Percentiles rank a stretch among this genome's conserved stretches.
Evolutionary conservation across 768 basidiomycete genomes (phyloP).

Genomic region (Hypsizygus marmoreus): DNA sequence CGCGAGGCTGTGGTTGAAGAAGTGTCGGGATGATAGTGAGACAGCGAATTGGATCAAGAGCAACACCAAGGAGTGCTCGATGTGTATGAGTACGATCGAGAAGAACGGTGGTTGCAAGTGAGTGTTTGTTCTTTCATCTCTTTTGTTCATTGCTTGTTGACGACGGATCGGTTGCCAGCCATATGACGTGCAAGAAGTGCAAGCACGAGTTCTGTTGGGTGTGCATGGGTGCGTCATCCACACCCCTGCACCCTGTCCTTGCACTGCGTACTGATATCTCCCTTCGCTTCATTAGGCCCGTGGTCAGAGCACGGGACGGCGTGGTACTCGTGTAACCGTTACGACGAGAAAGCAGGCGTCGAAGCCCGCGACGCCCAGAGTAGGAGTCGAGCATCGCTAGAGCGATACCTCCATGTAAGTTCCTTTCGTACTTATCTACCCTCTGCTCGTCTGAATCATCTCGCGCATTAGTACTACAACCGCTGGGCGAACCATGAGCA

Average conservation of each 20-base stretch:
- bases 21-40: slow-evolving; percentile 96
- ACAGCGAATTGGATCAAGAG: slow-evolving; percentile 99
- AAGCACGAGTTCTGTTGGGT: slow-evolving; percentile 99
- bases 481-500: slow-evolving; percentile 99
- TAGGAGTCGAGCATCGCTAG: slow-evolving; percentile 84
- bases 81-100: slow-evolving; percentile 98
- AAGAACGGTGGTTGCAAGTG: slow-evolving; percentile 99
- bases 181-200: slow-evolving; percentile 99
- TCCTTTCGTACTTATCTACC: not conserved
- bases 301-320: slow-evolving; percentile 97
- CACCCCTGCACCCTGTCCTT: slow-evolving; percentile 14
- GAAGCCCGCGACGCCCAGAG: slow-evolving; percentile 93
- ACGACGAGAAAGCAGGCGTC: slow-evolving; percentile 87
- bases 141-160: slow-evolving; percentile 6
- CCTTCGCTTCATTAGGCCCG: slow-evolving; percentile 77
- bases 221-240: slow-evolving; percentile 77
- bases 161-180: slow-evolving; percentile 51
- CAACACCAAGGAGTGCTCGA: slow-evolving; percentile 96
- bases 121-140: slow-evolving; percentile 35
- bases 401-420: slow-evolving; percentile 93
- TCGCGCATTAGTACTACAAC: slow-evolving; percentile 82
- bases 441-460: slow-evolving; percentile 1
- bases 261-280: slow-evolving; percentile 18
- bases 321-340: slow-evolving; percentile 98
- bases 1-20: slow-evolving; percentile 93